Base-by-base conservation (phyloP, 495 filamentous ascomycete species). In the Podospora comata region DNA sequence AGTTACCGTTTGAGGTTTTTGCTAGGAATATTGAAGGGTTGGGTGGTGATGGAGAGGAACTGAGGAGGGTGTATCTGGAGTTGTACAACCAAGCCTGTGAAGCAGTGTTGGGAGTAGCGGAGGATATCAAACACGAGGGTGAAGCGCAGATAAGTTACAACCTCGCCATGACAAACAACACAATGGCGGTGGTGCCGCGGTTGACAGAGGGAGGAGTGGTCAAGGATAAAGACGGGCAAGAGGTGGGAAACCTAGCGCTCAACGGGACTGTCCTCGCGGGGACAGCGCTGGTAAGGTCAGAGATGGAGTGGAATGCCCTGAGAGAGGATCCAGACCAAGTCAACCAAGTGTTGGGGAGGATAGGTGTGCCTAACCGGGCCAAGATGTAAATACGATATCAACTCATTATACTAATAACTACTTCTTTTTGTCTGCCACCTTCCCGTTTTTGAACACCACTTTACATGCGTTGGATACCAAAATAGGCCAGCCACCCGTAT, bases 241-340 rank as follows among this genome's bases (percentile, higher is more conserved):
- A 81, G 4, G 74, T 87, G 3, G 90, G 90, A 0, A 80, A 81
- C 56, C 77, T 94, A 19, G 84, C 86, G 16, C 75, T 94, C 23
- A 94, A 96, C 68, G 92, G 92, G 20, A 94, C 92, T 0, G 79
- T 92, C 60, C 79, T 96, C 20, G 92, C 88, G n/a, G 91, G 90
- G 1, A 94, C 91, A 32, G 80, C 93, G 60, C 87, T 96, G 80
- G 92, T 96, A 16, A 94, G 93, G 79, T 85, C 77, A 20, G 78
- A 90, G 72, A 80, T 76, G 18, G 90, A 94, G 79, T 94, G 90
- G 89, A 83, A 92, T 73, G 76, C 81, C 13, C 68, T 95, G 64
- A 64, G 83, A 34, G 76, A 74, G 26, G 78, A 87, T 60, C 82
- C 82, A 19, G 78, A 78, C 16, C 76, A 79, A 67, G 72, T 94